Evolutionary conservation across 805 yeast species (phyloP), one percentile per base, ranked within the genome.

Genomic region (Jamesozyma piceae): DNA sequence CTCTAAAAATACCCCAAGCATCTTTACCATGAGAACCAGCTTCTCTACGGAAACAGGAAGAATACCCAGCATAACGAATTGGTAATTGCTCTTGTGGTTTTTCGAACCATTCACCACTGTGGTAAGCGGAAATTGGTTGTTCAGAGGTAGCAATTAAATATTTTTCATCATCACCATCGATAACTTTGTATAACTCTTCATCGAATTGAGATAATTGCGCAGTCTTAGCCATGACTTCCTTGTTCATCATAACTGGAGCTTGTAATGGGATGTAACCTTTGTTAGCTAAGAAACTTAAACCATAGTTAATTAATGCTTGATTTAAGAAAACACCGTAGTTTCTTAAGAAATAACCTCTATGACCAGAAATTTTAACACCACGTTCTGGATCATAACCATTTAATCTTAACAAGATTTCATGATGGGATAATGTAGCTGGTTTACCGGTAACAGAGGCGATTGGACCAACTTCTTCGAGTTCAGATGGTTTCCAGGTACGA

Each of bases 1-100:
- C 97, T 71, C 98, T 83, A 80, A 92, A 92, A 52, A 92, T 88
- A 70, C 98, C 98, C 98, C 98, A 92, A 39, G 98, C 98, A 62
- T 92, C 98, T 67, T 90, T 90, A 66, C 98, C 98, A 60, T 90
- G 97, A 52, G 96, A 82, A 54, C 98, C 98, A 45, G 98, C 98
- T 73, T 92, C 98, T 72, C 98, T 85, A 70, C 98, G 82, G 81
- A 92, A 92, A 79, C 98, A 92, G 37, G 97, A 84, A 30, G 97
- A 88, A 74, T 83, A 92, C 58, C 98, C 98, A 38, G 96, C 98
- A 61, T 92, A 92, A 69, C 94, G 84, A 50, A 87, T 77, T 48
- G 98, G 98, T 55, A 92, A 76, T 72, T 92, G 98, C 69, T 89
- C 97, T 48, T 81, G 80, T 46, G 98, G 98, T 56, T 84, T 81